Conservation (phyloP, 2,329 filamentous ascomycete species). For the Colletotrichum cordylinicola region DNA sequence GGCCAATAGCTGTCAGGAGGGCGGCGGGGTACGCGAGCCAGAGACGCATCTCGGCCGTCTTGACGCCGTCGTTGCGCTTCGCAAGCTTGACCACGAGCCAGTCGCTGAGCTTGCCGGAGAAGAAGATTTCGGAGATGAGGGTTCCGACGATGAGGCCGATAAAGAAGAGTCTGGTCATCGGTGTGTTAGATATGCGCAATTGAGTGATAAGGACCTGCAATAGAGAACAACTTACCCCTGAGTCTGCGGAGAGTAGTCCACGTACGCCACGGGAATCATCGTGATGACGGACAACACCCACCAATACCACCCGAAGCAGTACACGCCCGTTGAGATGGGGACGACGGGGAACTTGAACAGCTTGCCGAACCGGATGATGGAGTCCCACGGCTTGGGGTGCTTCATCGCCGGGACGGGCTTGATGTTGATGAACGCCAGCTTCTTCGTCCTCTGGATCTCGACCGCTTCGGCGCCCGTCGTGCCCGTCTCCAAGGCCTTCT, state of each 20-base stretch:
- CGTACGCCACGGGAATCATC: slow-evolving; percentile 57
- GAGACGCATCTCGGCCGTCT: slow-evolving; percentile 59
- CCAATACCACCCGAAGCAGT: slow-evolving; percentile 63
- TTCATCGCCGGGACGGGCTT: slow-evolving; percentile 52
- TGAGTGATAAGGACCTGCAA: background rate
- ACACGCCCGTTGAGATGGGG: slow-evolving; percentile 49
- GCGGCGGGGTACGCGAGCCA: slow-evolving; percentile 62
- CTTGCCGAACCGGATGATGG: slow-evolving; percentile 48
- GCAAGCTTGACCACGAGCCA: slow-evolving; percentile 51
- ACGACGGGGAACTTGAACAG: slow-evolving; percentile 53
- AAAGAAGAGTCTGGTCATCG: slow-evolving; percentile 46
- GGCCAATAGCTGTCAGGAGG: slow-evolving; percentile 50
- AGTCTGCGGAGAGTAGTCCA: slow-evolving; percentile 49
- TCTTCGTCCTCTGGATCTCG: slow-evolving; percentile 42
- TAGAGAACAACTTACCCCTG: slow-evolving; percentile 42
- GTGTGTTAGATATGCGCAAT: background rate
- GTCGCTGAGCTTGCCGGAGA: slow-evolving; percentile 59
- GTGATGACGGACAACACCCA: slow-evolving; percentile 60
- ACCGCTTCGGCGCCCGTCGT: slow-evolving; percentile 16
- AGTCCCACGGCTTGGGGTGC: slow-evolving; percentile 55
- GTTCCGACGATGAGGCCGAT: slow-evolving; percentile 60
- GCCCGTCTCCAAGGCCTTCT: slow-evolving; percentile 16
- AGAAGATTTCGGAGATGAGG: slow-evolving; percentile 54
- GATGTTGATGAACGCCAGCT: slow-evolving; percentile 49
- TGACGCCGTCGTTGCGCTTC: slow-evolving; percentile 44